Conservation (phyloP, 1,139 yeast species). For the Scheffersomyces parashehatae region DNA sequence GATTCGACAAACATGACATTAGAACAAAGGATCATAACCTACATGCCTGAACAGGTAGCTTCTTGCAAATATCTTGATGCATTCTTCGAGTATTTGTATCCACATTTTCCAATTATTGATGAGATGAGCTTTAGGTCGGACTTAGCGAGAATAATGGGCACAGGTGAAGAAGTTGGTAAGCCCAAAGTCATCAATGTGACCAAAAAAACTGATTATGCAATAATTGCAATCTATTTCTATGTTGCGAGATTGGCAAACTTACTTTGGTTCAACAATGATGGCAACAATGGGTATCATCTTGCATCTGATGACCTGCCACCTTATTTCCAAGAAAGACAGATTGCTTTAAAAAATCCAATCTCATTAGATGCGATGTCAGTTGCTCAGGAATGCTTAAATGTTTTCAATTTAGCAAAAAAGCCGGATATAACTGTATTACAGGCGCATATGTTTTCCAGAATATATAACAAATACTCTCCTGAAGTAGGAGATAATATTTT, state of each 20-base stretch:
- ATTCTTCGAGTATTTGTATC: conserved; percentile 11
- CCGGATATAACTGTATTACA: conserved; percentile 18
- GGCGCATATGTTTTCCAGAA: conserved; percentile 19
- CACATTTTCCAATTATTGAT: conserved; percentile 13
- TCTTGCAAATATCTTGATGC: conserved; percentile 6
- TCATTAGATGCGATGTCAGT: conserved; percentile 17
- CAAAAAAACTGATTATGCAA: conserved; percentile 10
- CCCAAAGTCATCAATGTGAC: conserved; percentile 2
- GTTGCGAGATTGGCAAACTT: conserved; percentile 10
- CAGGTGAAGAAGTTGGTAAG: background rate
- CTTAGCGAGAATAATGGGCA: conserved; percentile 7
- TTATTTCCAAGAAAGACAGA: background rate
- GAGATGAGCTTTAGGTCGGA: conserved; percentile 9
- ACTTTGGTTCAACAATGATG: background rate
- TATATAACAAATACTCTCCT: conserved; percentile 29
- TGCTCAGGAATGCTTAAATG: conserved; percentile 17
- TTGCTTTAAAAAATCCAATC: conserved; percentile 15
- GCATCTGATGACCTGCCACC: background rate
- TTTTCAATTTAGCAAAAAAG: conserved; percentile 10
- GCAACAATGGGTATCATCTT: background rate
- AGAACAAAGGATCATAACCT: conserved; percentile 5
- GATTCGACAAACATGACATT: conserved; percentile 4
- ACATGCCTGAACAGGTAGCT: conserved; percentile 6
- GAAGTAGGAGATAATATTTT: conserved; percentile 27
- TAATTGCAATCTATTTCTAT: conserved; percentile 7